Evolutionary conservation across 2,329 filamentous ascomycete species (phyloP).

Genomic region (Hymenoscyphus occultus): DNA sequence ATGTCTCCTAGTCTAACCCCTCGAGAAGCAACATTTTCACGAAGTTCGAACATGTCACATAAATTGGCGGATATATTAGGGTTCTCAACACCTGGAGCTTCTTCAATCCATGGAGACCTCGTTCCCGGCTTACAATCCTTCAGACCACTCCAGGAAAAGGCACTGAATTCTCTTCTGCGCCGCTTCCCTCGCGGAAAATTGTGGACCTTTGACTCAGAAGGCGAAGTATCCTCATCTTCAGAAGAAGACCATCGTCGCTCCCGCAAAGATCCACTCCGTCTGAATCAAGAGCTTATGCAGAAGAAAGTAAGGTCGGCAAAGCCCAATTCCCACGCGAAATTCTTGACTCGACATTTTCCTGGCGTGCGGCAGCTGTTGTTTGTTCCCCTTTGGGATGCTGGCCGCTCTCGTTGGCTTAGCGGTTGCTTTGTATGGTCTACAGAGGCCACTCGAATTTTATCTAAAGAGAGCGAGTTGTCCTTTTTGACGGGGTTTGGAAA

Average conservation of each 20-base stretch:
- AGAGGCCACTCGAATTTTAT: conserved; percentile 36
- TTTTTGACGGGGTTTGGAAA: conserved; percentile 45
- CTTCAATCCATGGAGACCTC: conserved; percentile 34
- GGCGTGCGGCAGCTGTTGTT: conserved; percentile 47
- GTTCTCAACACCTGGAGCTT: conserved; percentile 32
- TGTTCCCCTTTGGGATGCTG: conserved; percentile 49
- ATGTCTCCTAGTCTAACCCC: conserved; percentile 3
- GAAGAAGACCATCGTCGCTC: conserved; percentile 39
- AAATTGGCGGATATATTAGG: conserved; percentile 33
- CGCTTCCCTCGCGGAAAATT: conserved; percentile 47
- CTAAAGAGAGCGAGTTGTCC: conserved; percentile 39
- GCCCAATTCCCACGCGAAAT: conserved; percentile 32
- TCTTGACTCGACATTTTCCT: conserved; percentile 41
- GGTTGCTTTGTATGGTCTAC: conserved; percentile 47
- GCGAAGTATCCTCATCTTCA: conserved; percentile 42
- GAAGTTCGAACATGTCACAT: conserved; percentile 18
- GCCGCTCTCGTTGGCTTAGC: conserved; percentile 47
- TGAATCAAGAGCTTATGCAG: conserved; percentile 14
- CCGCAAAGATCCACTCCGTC: conserved; percentile 11
- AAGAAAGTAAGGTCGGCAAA: conserved; percentile 21
- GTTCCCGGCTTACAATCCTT: conserved; percentile 30
- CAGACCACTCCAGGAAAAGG: conserved; percentile 32
- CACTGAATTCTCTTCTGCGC: conserved; percentile 36
- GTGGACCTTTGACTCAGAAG: conserved; percentile 46
- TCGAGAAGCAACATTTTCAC: conserved; percentile 19